These are phyloP conservation scores for Dentipellis fragilis DNA, from an alignment of 768 basidiomycete species.

Conservation along the genomic window DNA sequence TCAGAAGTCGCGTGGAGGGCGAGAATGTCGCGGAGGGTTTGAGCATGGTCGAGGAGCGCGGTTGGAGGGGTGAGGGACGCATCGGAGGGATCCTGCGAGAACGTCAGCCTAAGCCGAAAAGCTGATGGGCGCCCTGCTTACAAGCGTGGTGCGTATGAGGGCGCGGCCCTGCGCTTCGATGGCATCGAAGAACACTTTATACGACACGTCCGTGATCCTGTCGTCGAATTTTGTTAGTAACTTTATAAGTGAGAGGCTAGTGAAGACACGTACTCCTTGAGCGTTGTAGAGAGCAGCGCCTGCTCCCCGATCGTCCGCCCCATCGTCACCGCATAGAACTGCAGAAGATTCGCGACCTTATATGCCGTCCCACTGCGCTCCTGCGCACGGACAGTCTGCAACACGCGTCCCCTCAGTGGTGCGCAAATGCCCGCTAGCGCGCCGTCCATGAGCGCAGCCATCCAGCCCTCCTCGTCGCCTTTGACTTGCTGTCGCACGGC, in stretches of 20 bases:
- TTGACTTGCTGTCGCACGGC: slow-evolving; percentile 42
- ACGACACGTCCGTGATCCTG: slow-evolving; percentile 75
- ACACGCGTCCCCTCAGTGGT: slow-evolving; percentile 77
- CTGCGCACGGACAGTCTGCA: slow-evolving; percentile 87
- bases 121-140: slow-evolving; percentile 21
- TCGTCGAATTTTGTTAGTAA: neutral
- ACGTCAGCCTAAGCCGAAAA: neutral
- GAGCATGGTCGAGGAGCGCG: slow-evolving; percentile 70
- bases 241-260: neutral
- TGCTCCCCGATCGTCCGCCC: slow-evolving; percentile 80
- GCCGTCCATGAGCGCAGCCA: slow-evolving; percentile 69
- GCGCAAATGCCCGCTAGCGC: slow-evolving; percentile 76
- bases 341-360: slow-evolving; percentile 88
- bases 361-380: slow-evolving; percentile 89
- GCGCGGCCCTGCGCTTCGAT: slow-evolving; percentile 78
- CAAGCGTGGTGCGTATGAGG: slow-evolving; percentile 41
- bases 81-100: slow-evolving; percentile 53
- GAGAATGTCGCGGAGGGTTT: slow-evolving; percentile 75
- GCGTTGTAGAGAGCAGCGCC: slow-evolving; percentile 62
- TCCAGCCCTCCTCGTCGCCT: slow-evolving; percentile 66
- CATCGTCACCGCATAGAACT: slow-evolving; percentile 94
- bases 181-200: slow-evolving; percentile 80
- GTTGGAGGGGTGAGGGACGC: slow-evolving; percentile 64
- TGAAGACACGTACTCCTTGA: slow-evolving; percentile 53
- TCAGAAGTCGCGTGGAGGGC: slow-evolving; percentile 42